These are phyloP conservation scores for Cercospora sp. DNA, from an alignment of 2,329 filamentous ascomycete species.

Conservation along the genomic window DNA sequence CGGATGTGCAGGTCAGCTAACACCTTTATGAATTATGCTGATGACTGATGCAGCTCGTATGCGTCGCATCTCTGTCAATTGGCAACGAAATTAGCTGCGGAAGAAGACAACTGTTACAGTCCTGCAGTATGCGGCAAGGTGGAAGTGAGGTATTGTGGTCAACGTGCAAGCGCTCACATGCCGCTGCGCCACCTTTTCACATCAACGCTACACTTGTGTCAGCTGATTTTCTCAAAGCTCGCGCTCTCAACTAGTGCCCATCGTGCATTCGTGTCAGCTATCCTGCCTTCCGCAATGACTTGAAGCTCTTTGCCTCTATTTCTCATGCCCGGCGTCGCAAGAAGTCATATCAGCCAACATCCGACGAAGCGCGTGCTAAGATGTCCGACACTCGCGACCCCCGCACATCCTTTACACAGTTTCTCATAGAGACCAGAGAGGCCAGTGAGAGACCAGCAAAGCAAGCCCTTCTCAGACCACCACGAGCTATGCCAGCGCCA, in stretches of 20 bases:
- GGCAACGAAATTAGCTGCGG: not conserved
- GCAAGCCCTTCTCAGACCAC: too few species aligned
- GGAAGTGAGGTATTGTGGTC: not conserved
- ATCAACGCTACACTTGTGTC: not conserved
- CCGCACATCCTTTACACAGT: too few species aligned
- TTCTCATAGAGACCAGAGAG: too few species aligned
- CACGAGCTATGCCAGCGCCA: too few species aligned
- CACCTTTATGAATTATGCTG: not conserved
- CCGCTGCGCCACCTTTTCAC: not conserved
- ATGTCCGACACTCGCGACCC: too few species aligned
- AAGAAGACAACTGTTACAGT: not conserved
- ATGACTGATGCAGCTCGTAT: not conserved
- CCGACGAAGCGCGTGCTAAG: too few species aligned
- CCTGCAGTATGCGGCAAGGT: not conserved
- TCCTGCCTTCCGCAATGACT: too few species aligned
- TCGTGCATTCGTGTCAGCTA: too few species aligned
- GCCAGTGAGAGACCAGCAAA: too few species aligned
- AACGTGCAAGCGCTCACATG: not conserved
- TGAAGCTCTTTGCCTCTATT: too few species aligned
- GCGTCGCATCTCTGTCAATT: not conserved
- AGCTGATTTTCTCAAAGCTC: not conserved
- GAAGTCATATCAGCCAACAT: too few species aligned
- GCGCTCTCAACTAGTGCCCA: not conserved
- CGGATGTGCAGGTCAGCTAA: not conserved
- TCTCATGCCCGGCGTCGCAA: too few species aligned